Evolutionary conservation across 73 alveolate genomes (phyloP).

Genomic region (Stentor coeruleus): DNA sequence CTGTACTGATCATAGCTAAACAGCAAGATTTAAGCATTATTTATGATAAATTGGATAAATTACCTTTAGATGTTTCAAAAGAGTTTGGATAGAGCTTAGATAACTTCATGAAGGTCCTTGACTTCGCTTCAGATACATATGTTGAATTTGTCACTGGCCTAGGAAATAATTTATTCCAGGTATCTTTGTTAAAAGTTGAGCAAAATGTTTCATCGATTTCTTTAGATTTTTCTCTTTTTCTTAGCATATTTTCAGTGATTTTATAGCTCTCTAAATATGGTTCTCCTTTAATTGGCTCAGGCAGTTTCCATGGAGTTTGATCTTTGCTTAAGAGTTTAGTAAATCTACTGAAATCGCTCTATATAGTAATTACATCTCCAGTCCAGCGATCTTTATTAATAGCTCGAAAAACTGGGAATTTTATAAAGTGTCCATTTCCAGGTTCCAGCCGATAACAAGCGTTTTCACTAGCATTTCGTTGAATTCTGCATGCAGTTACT

Average conservation of each 20-base stretch:
- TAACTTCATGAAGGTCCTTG: background rate
- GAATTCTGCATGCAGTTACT: background rate
- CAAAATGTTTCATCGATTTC: background rate
- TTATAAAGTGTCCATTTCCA: background rate
- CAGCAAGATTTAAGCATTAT: no score
- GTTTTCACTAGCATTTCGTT: background rate
- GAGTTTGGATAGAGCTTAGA: background rate
- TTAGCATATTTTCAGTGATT: background rate
- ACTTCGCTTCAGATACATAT: background rate
- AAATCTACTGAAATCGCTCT: background rate
- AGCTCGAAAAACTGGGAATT: background rate
- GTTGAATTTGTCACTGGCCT: background rate
- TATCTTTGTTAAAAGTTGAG: background rate
- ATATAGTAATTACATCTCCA: background rate
- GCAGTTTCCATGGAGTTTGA: background rate
- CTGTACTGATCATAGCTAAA: no score
- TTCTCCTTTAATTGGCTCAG: background rate
- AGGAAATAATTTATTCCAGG: background rate
- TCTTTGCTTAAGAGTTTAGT: no score
- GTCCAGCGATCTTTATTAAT: background rate
- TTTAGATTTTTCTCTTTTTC: background rate
- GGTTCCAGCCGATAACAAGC: background rate
- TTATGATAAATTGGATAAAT: no score
- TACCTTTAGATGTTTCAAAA: no score
- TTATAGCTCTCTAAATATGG: background rate